phyloP scores from a whole-genome alignment of 768 basidiomycete genomes.

The Tylopilus felleus region DNA sequence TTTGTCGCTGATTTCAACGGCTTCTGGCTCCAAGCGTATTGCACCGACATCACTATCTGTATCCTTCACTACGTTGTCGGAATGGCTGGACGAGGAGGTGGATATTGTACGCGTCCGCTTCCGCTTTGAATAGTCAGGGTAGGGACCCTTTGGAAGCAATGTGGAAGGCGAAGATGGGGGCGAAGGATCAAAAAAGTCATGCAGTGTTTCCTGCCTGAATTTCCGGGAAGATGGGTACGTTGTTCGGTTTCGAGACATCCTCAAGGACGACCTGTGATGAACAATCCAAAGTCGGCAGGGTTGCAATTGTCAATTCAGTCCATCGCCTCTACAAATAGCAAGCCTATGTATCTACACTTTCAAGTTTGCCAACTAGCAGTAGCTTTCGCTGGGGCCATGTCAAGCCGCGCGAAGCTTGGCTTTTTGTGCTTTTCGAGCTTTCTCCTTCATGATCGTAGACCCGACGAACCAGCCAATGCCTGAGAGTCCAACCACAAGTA shows the following conservation, averaged over 20 bases:
- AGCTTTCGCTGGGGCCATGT: slow-evolving; percentile 8
- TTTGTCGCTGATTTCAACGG: slow-evolving; percentile 21
- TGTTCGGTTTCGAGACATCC: slow-evolving; percentile 7
- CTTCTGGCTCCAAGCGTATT: slow-evolving; percentile 47
- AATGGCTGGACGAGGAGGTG: slow-evolving; percentile 13
- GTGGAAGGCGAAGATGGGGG: slow-evolving; percentile 20
- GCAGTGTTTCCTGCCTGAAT: slow-evolving; percentile 45
- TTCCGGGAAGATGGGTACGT: slow-evolving; percentile 21
- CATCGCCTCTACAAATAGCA: neutral
- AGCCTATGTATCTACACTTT: neutral
- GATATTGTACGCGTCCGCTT: slow-evolving; percentile 14
- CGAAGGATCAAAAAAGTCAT: slow-evolving; percentile 33
- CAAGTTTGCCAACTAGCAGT: too few species aligned
- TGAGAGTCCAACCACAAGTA: slow-evolving; percentile 78
- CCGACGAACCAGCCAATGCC: slow-evolving; percentile 81
- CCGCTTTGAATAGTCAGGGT: slow-evolving; percentile 6
- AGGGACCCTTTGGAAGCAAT: slow-evolving; percentile 1
- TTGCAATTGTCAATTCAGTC: too few species aligned
- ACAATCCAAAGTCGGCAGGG: neutral
- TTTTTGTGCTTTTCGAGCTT: slow-evolving; percentile 60
- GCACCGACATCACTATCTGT: slow-evolving; percentile 46
- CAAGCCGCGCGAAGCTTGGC: slow-evolving; percentile 60
- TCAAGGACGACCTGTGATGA: neutral
- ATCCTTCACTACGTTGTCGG: slow-evolving; percentile 13
- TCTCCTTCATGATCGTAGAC: slow-evolving; percentile 70